These are phyloP conservation scores for Kokia cookei DNA, from an alignment of 441 rosid species.

Conservation along the genomic window DNA sequence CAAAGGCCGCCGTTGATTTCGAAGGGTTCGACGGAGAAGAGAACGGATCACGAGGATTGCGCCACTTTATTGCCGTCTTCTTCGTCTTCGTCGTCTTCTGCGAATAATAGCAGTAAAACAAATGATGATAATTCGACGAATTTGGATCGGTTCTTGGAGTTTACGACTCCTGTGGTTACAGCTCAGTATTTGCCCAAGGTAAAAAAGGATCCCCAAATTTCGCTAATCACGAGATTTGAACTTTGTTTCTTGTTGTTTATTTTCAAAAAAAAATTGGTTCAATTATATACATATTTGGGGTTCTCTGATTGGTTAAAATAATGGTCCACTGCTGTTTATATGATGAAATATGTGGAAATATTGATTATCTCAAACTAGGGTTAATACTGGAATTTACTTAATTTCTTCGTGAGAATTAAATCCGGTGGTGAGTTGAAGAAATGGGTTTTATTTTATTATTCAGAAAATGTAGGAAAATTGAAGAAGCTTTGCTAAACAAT, in stretches of 20 bases:
- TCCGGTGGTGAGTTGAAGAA: not conserved
- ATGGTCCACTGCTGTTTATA: not conserved
- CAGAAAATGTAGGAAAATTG: not conserved
- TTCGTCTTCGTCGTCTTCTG: not conserved
- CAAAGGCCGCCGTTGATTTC: not conserved
- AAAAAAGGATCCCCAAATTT: not conserved
- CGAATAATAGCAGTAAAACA: not conserved
- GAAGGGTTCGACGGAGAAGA: conserved; percentile 1
- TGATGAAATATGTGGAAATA: not conserved
- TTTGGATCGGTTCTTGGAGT: conserved; percentile 74
- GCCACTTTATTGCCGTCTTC: not conserved
- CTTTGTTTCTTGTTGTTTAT: not conserved
- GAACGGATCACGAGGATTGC: conserved; percentile 14
- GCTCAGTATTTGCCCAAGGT: conserved; percentile 71
- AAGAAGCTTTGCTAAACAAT: not conserved
- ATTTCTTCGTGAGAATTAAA: not conserved
- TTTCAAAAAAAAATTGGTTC: not conserved
- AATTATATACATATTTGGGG: not conserved
- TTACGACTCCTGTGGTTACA: conserved; percentile 63
- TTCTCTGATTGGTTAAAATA: not conserved
- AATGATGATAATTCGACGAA: conserved; percentile 31
- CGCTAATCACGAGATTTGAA: not conserved
- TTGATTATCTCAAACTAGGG: not conserved
- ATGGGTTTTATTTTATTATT: not conserved
- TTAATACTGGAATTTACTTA: not conserved